Base-by-base conservation (phyloP, 2,329 filamentous ascomycete species). In the Penicillium griseofulvum region DNA sequence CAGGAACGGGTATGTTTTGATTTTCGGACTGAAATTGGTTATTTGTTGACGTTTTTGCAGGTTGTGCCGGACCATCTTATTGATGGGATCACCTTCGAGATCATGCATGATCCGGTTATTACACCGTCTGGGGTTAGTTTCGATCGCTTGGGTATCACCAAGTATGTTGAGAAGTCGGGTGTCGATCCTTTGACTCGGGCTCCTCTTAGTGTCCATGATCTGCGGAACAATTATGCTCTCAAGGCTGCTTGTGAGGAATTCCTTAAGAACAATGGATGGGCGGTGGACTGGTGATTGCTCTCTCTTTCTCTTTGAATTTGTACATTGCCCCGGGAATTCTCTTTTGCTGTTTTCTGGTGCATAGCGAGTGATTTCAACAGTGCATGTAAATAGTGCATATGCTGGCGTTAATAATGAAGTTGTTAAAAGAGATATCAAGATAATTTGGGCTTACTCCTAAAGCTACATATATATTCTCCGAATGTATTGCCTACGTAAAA, bases 171-270 rank as follows among this genome's bases (percentile, higher is more conserved):
- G 65, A 81, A 88, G 22, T 84, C 84, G 33, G 81, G 81, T 0
- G 88, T 84, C 14, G 94, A 99, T 71, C 94, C 94, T 0, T 73
- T 97, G 34, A 97, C 93, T 0, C 81, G 93, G 39, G 87, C 91
- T 59, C 85, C 88, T 0, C 80, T 97, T 46, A 75, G 75, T 0
- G 78, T 84, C 0, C 76, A 80, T 1, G 91, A 97, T 42, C 73
- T 97, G 51, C 81, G 91, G 39, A 88, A 90, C 0, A 97, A 97
- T 70, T 80, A 95, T 42, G 88, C 83, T 0, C 78, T 97, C 55
- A 90, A 87, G 71, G 83, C 89, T 50, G 93, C 90, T 0, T 95
- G 91, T 68, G 86, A 89, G 43, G 89, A 94, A 63, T 97, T 96
- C 66, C 77, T 97, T 55, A 82, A 89, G 28, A 79, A 89, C 63